phyloP scores from a whole-genome alignment of 441 rosid species.

The Gossypium laxum region DNA sequence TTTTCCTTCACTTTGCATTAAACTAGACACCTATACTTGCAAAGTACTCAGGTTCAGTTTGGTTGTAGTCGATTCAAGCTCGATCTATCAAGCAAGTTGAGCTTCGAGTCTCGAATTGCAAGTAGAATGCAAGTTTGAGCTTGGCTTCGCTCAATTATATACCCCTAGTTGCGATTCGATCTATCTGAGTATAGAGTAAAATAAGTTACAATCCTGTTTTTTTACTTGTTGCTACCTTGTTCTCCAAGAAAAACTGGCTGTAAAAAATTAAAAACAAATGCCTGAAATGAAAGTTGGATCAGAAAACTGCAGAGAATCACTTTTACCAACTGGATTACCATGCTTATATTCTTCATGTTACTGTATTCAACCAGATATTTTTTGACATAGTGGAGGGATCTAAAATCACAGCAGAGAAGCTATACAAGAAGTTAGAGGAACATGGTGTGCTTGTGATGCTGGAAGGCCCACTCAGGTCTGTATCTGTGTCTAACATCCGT shows the following conservation, averaged over 20 bases:
- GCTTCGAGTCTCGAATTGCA: neutral
- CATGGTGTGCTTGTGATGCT: constrained; percentile 56
- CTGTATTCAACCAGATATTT: constrained; percentile 36
- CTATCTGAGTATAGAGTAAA: neutral
- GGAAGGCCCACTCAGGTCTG: constrained; percentile 49
- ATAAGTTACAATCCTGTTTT: neutral
- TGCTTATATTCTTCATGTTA: neutral
- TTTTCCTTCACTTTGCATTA: neutral
- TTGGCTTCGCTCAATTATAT: neutral
- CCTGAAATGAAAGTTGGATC: neutral
- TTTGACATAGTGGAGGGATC: constrained; percentile 43
- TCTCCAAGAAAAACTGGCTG: neutral
- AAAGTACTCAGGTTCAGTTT: neutral
- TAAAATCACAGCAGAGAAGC: constrained; percentile 38
- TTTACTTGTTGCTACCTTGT: neutral
- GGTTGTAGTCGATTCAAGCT: neutral
- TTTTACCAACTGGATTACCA: neutral
- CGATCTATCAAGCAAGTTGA: neutral
- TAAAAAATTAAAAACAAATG: neutral
- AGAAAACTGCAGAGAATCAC: neutral
- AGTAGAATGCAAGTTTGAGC: neutral
- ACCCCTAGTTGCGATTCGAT: neutral
- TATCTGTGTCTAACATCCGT: neutral
- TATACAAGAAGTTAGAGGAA: constrained; percentile 55
- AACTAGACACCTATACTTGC: too few relatives aligned